phyloP scores from a whole-genome alignment of 305 asterid species.

The Fraxinus sp. region DNA sequence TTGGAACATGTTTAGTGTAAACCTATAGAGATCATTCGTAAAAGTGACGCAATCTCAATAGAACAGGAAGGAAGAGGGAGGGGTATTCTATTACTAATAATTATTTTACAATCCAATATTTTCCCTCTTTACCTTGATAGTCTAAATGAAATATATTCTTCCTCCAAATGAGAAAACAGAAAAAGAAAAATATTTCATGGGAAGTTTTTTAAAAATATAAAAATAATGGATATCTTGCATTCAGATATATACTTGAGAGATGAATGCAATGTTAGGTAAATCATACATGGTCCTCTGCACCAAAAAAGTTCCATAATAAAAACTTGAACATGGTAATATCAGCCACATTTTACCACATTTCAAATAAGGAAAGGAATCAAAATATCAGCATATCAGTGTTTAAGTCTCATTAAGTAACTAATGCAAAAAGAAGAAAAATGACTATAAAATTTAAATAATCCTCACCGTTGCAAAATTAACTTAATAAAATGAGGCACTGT shows the following conservation, averaged over 20 bases:
- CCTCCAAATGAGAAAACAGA: neutral
- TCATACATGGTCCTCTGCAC: neutral
- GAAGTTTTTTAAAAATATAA: neutral
- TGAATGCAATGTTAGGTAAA: neutral
- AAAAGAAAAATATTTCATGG: neutral
- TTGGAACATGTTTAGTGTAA: neutral
- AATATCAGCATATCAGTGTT: neutral
- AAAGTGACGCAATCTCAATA: neutral
- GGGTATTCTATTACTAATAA: neutral
- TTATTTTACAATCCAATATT: neutral
- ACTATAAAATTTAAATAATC: neutral
- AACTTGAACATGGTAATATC: conserved; percentile 6
- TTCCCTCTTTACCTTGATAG: neutral
- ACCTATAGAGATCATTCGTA: neutral
- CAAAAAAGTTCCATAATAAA: neutral
- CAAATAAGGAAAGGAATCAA: neutral
- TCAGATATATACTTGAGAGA: conserved; percentile 6
- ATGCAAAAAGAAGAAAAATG: neutral
- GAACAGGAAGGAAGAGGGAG: neutral
- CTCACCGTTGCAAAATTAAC: neutral
- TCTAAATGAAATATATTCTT: neutral
- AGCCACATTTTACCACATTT: neutral
- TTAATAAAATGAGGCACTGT: neutral
- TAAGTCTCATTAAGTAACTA: conserved; percentile 1
- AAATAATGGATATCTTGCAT: conserved; percentile 6